Evolutionary conservation across 2,329 filamentous ascomycete species (phyloP).

Genomic region (Byssothecium circinans): DNA sequence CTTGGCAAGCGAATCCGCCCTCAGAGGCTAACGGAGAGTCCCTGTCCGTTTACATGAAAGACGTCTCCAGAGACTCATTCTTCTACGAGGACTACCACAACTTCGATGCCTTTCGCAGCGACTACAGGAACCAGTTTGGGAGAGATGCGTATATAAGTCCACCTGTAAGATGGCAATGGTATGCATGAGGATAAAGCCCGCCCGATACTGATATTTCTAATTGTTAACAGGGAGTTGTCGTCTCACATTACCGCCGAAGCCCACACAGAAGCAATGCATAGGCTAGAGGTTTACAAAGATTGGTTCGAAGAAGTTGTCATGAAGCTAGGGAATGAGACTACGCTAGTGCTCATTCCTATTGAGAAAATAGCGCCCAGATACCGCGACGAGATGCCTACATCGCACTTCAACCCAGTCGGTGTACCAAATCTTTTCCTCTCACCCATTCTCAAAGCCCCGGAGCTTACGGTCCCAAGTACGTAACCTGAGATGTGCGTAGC

Average conservation of each 20-base stretch:
- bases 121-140: not conserved
- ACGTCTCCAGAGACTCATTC: not conserved
- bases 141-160: not conserved
- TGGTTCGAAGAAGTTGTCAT: not conserved
- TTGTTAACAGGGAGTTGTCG: not conserved
- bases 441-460: slow-evolving; percentile 1
- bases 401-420: not conserved
- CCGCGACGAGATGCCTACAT: not conserved
- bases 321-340: not conserved
- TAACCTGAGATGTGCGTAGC: too few species aligned
- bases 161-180: not conserved
- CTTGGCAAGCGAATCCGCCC: not conserved
- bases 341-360: not conserved
- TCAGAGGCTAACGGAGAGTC: not conserved
- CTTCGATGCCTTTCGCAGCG: too few species aligned
- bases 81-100: not conserved
- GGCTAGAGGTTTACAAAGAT: not conserved
- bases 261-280: not conserved
- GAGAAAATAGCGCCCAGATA: not conserved
- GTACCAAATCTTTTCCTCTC: slow-evolving; percentile 3
- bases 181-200: too few species aligned
- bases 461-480: slow-evolving; percentile 1
- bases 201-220: too few species aligned
- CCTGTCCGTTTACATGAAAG: not conserved
- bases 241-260: not conserved